A percentile compares a stretch with the other conserved stretches of the same genome.
These are phyloP conservation scores for Hypsizygus ulmarius DNA, from an alignment of 1,284 basidiomycete genomes.

Conservation along the genomic window DNA sequence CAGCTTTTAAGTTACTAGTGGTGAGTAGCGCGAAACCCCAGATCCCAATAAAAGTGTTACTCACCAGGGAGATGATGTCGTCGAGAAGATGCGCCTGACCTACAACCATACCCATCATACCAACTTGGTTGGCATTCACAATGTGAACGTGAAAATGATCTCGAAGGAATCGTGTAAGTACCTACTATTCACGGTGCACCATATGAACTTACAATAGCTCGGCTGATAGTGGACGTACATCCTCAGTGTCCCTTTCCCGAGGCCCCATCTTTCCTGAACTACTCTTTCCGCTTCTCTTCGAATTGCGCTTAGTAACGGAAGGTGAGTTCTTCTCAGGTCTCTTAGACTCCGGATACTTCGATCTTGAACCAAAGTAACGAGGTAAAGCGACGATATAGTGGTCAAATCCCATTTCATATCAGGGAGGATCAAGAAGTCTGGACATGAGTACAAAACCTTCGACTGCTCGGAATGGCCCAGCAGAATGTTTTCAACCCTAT, in stretches of 20 bases:
- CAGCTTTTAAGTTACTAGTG: constrained; percentile 41
- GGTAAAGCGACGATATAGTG: constrained; percentile 69
- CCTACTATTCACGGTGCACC: neutral
- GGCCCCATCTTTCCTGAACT: constrained; percentile 60
- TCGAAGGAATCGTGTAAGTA: constrained; percentile 28
- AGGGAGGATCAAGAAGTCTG: constrained; percentile 82
- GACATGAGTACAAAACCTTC: constrained; percentile 68
- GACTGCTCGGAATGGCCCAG: constrained; percentile 78
- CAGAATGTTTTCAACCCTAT: constrained; percentile 87
- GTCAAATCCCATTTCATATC: constrained; percentile 95
- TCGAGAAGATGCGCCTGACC: constrained; percentile 94
- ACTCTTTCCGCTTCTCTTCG: constrained; percentile 50
- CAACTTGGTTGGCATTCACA: constrained; percentile 69
- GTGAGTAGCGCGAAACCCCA: neutral
- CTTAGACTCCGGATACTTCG: constrained; percentile 63
- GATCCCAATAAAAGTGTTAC: constrained; percentile 24
- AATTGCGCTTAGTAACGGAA: constrained; percentile 72
- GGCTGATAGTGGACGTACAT: constrained; percentile 96
- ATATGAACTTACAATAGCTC: constrained; percentile 78
- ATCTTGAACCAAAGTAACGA: constrained; percentile 67
- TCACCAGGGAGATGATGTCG: constrained; percentile 81
- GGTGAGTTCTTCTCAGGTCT: constrained; percentile 64
- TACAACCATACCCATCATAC: constrained; percentile 71
- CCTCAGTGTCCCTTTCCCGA: constrained; percentile 60
- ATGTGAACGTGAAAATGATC: constrained; percentile 97